Conservation (phyloP, 805 yeast species). For the Candida corydali region DNA sequence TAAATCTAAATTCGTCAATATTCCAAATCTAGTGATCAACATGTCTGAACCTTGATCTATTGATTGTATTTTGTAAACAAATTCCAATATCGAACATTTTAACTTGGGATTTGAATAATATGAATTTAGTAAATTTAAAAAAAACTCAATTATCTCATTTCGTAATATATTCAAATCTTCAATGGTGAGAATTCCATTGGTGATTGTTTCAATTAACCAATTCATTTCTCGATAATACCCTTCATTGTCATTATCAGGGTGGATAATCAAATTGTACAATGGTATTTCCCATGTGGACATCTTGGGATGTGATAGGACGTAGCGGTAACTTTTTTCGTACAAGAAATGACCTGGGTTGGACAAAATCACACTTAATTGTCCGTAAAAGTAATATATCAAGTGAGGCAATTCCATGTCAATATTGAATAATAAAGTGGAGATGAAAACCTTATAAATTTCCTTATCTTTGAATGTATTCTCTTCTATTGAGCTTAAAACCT, state of each 20-base stretch:
- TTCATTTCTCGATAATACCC: conserved; percentile 53
- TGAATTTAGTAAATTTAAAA: conserved; percentile 49
- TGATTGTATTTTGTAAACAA: conserved; percentile 46
- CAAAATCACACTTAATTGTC: conserved; percentile 54
- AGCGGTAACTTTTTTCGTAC: conserved; percentile 67
- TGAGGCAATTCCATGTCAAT: conserved; percentile 33
- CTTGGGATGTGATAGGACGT: conserved; percentile 55
- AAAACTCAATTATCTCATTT: conserved; percentile 64
- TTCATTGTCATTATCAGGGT: conserved; percentile 35
- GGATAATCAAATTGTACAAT: conserved; percentile 33
- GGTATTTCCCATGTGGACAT: conserved; percentile 43
- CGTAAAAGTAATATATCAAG: conserved; percentile 50
- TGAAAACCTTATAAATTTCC: conserved; percentile 48
- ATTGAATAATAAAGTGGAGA: conserved; percentile 45
- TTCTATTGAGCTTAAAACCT: conserved; percentile 38
- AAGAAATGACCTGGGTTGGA: conserved; percentile 69
- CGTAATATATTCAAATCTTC: conserved; percentile 54
- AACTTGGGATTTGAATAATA: conserved; percentile 44
- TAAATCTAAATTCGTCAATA: conserved; percentile 28
- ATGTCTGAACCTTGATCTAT: conserved; percentile 56
- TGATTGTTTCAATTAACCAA: conserved; percentile 60
- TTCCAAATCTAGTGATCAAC: conserved; percentile 55
- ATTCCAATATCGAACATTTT: conserved; percentile 33
- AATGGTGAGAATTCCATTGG: conserved; percentile 40
- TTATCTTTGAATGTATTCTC: conserved; percentile 43